A percentile compares a stretch with the other conserved stretches of the same genome.
phyloP scores from a whole-genome alignment of 495 filamentous ascomycete species.

The Penicillium steckii region DNA sequence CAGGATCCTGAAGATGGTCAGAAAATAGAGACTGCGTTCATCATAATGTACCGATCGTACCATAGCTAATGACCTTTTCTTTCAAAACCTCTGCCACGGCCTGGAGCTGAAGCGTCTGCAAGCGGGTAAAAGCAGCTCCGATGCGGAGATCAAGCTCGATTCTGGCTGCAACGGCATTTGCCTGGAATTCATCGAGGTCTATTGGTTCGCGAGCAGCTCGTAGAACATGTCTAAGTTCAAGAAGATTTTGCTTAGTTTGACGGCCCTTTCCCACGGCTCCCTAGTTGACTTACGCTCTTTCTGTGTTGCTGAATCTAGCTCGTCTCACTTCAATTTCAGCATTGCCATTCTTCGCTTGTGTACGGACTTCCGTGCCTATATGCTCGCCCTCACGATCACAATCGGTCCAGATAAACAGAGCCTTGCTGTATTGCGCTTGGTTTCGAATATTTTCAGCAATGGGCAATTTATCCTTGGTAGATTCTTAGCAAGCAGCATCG shows the following conservation, averaged over 20 bases:
- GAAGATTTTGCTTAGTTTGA: neutral
- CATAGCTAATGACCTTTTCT: conserved; percentile 78
- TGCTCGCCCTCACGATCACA: conserved; percentile 98
- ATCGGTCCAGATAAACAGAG: conserved; percentile 96
- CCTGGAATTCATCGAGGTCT: conserved; percentile 79
- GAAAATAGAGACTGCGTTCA: neutral
- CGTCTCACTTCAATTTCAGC: conserved; percentile 72
- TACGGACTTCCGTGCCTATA: conserved; percentile 89
- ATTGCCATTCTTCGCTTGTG: conserved; percentile 75
- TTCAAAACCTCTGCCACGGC: conserved; percentile 60
- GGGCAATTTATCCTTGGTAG: conserved; percentile 66
- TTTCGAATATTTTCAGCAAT: conserved; percentile 82
- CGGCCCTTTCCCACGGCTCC: neutral
- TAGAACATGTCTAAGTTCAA: conserved; percentile 64
- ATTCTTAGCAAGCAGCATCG: conserved; percentile 12
- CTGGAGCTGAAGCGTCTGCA: conserved; percentile 73
- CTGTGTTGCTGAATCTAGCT: conserved; percentile 93
- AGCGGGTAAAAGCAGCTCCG: conserved; percentile 88
- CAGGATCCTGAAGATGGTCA: conserved; percentile 69
- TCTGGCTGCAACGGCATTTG: conserved; percentile 81
- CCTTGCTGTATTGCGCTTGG: conserved; percentile 66
- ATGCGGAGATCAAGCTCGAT: conserved; percentile 93
- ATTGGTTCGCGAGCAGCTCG: conserved; percentile 74
- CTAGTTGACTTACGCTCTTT: conserved; percentile 66
- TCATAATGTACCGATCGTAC: conserved; percentile 37